Conservation (phyloP, 805 yeast genomes). For the Suhomyces prunicola region DNA sequence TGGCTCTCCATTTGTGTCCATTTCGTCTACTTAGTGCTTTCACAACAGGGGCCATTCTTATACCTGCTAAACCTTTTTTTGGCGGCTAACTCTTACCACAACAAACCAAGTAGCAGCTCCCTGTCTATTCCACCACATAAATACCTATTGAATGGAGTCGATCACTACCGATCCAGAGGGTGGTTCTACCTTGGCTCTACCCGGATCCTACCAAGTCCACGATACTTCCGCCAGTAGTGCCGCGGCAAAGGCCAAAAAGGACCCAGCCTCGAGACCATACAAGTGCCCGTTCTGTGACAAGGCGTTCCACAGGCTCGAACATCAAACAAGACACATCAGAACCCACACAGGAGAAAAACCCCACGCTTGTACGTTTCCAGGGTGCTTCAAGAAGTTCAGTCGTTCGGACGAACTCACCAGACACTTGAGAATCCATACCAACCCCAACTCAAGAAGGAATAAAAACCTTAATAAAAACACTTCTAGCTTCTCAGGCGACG, state of each 20-base stretch:
- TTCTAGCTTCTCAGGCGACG: constrained; percentile 6
- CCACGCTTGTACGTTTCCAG: constrained; percentile 77
- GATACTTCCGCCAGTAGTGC: not conserved
- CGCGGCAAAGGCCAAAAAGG: constrained; percentile 7
- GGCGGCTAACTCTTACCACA: not conserved
- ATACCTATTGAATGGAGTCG: not conserved
- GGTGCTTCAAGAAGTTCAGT: constrained; percentile 77
- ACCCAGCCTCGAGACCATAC: constrained; percentile 56
- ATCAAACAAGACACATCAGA: constrained; percentile 85
- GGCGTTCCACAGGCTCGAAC: constrained; percentile 85
- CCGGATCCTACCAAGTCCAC: not conserved
- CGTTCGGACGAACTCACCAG: constrained; percentile 84
- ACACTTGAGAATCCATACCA: constrained; percentile 76
- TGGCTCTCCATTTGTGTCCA: not conserved
- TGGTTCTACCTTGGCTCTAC: not conserved
- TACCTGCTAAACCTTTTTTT: not conserved
- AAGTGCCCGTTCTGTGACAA: constrained; percentile 81
- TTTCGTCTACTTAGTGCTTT: too few relatives aligned
- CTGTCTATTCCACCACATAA: not conserved
- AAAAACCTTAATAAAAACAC: constrained; percentile 23
- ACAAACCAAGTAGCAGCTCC: not conserved
- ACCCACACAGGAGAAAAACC: constrained; percentile 96
- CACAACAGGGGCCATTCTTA: too few relatives aligned
- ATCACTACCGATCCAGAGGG: not conserved
- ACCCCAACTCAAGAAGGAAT: constrained; percentile 46